Conservation (phyloP, 1,139 yeast species). For the Yamadazyma taylorii region DNA sequence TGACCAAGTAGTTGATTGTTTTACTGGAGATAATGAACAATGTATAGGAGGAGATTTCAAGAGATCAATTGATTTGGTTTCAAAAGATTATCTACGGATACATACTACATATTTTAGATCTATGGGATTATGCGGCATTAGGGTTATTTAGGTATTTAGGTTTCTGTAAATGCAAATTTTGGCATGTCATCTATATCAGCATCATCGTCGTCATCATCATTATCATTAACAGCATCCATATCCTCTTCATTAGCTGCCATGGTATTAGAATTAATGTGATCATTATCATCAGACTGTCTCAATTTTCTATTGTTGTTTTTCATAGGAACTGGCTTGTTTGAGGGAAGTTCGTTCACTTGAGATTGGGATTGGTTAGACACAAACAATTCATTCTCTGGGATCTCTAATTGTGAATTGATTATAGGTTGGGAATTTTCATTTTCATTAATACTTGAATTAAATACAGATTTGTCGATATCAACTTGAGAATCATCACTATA, state of each 20-base stretch:
- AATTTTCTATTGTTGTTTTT: slow-evolving; percentile 3
- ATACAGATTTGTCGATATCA: slow-evolving; percentile 20
- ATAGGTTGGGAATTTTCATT: background rate
- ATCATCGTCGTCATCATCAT: slow-evolving; percentile 30
- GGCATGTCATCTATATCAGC: slow-evolving; percentile 39
- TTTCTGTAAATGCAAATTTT: slow-evolving; percentile 32
- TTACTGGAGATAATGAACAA: slow-evolving; percentile 28
- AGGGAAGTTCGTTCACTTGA: slow-evolving; percentile 5
- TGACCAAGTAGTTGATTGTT: slow-evolving; percentile 35
- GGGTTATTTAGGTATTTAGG: slow-evolving; percentile 4
- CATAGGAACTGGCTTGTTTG: slow-evolving; percentile 7
- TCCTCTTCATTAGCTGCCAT: too few relatives aligned
- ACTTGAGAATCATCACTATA: slow-evolving; percentile 6
- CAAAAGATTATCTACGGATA: slow-evolving; percentile 33
- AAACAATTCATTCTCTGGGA: slow-evolving; percentile 7
- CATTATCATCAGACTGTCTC: slow-evolving; percentile 25
- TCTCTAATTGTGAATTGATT: slow-evolving; percentile 1
- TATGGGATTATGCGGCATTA: slow-evolving; percentile 48
- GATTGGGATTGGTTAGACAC: slow-evolving; percentile 10
- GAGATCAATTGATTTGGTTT: slow-evolving; percentile 14
- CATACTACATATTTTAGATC: slow-evolving; percentile 51
- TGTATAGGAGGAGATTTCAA: slow-evolving; percentile 42
- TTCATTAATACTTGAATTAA: slow-evolving; percentile 7
- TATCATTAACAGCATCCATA: too few relatives aligned
- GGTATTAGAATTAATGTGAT: too few relatives aligned